phyloP scores from a whole-genome alignment of 352 stramenopile genomes.

The Phytophthora syringae region DNA sequence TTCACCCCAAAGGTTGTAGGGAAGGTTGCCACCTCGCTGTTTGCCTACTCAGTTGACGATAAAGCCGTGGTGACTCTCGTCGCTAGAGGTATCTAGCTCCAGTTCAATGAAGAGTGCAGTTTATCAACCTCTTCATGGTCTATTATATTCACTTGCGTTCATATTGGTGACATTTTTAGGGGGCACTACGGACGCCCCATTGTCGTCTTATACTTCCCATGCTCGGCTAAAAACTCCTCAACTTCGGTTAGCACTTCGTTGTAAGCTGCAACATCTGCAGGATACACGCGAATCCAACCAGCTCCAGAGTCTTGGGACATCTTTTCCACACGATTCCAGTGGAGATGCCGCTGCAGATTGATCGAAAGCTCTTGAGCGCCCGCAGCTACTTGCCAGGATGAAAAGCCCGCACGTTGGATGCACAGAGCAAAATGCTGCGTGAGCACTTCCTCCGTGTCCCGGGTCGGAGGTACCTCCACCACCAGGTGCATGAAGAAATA shows the following conservation, averaged over 20 bases:
- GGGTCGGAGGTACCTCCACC: slow-evolving; percentile 60
- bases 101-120: slow-evolving; percentile 2
- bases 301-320: slow-evolving; percentile 88
- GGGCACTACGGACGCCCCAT: slow-evolving; percentile 30
- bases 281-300: slow-evolving; percentile 89
- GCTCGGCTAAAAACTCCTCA: slow-evolving; percentile 68
- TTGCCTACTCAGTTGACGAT: slow-evolving; percentile 79
- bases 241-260: slow-evolving; percentile 80
- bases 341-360: slow-evolving; percentile 85
- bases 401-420: slow-evolving; percentile 85
- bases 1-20: slow-evolving; percentile 82
- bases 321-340: slow-evolving; percentile 90
- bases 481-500: slow-evolving; percentile 88
- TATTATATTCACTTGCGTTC: slow-evolving; percentile 33
- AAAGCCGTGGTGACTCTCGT: slow-evolving; percentile 86
- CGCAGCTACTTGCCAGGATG: slow-evolving; percentile 83
- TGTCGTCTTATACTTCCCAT: slow-evolving; percentile 45
- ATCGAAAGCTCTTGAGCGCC: slow-evolving; percentile 89
- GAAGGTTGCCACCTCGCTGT: slow-evolving; percentile 84
- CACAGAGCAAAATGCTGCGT: slow-evolving; percentile 74
- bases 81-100: slow-evolving; percentile 61
- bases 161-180: slow-evolving; percentile 7
- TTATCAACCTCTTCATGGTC: slow-evolving; percentile 19
- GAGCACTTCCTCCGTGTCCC: slow-evolving; percentile 66
- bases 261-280: slow-evolving; percentile 74